Base-by-base conservation (phyloP, 768 basidiomycete genomes). In the Lactifluus pinguis region DNA sequence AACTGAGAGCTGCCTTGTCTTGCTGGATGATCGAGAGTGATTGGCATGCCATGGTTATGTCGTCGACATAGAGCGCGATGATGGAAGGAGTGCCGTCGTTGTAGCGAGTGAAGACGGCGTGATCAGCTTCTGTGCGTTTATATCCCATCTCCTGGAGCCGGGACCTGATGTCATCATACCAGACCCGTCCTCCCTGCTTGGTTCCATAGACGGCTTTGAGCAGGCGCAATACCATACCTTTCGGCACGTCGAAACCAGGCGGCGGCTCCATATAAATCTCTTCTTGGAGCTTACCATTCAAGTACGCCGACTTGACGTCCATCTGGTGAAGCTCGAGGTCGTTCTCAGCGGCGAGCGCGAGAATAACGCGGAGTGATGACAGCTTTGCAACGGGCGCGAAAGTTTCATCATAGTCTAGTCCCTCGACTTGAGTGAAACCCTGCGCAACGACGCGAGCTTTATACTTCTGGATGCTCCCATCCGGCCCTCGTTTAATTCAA, bases 371-470 rank as follows among this genome's bases (percentile, higher is more conserved):
- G 38, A 68, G 57, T 41, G 64, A 62, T 1, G 49, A 50, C 6
- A 66, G 42, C 9, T 62, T 61, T 4, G 57, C 47, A 9, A 69
- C 67, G 0, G 71, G 25, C 2, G 25, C 25, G 2, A 25, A 25
- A 1, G 25, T 25, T 25, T 25, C 25, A 25, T 25, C 25, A 67
- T 68, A 76, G 55, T 77, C 73, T 6, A 72, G 39, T 5, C 76
- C 75, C 4, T 67, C 66, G 2, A 72, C 60, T 55, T 78, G 77
- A 0, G 66, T 63, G 68, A 72, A 76, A 0, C 77, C 76, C 47
- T 72, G 65, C 1, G 74, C 76, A 14, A 75, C 74, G 13, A 77
- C 63, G 8, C 72, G 62, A 0, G 71, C 76, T 63, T 78, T 77
- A 67, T 72, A 70, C n/a, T 67, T 59, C 4, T 54, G 42, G 41